These are phyloP conservation scores for Dothideomycetes sp. DNA, from an alignment of 2,329 filamentous ascomycete genomes.

Conservation along the genomic window DNA sequence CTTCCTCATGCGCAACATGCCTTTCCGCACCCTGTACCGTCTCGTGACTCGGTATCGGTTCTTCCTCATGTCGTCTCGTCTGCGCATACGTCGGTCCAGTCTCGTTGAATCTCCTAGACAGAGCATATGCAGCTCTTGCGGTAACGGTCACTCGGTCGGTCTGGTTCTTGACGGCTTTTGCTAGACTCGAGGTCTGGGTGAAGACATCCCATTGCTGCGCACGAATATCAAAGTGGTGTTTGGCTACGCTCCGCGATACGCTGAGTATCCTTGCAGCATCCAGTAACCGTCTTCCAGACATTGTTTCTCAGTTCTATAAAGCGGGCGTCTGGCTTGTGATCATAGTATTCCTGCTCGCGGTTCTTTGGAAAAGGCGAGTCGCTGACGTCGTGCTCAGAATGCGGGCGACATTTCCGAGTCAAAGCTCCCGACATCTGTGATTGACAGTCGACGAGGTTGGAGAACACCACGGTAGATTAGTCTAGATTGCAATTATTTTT, in stretches of 20 bases:
- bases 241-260: conserved; percentile 37
- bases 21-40: conserved; percentile 21
- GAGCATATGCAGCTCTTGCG: conserved; percentile 49
- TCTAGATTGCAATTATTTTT: too few species aligned
- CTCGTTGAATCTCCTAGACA: conserved; percentile 51
- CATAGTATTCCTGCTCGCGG: too few species aligned
- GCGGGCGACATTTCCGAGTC: too few species aligned
- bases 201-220: conserved; percentile 54
- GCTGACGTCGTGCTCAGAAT: too few species aligned
- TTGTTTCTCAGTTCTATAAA: too few species aligned
- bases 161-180: conserved; percentile 53
- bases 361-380: too few species aligned
- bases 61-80: conserved; percentile 15
- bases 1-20: conserved; percentile 25
- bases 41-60: conserved; percentile 25
- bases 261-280: conserved; percentile 44
- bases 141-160: conserved; percentile 54
- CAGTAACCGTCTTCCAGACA: conserved; percentile 44
- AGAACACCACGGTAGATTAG: too few species aligned
- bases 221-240: conserved; percentile 50
- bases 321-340: too few species aligned
- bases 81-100: conserved; percentile 27
- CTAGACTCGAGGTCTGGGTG: conserved; percentile 54
- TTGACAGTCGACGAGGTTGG: too few species aligned
- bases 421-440: too few species aligned